Conservation (phyloP, 1,284 basidiomycete species). For the Heliocybe sulcata region DNA sequence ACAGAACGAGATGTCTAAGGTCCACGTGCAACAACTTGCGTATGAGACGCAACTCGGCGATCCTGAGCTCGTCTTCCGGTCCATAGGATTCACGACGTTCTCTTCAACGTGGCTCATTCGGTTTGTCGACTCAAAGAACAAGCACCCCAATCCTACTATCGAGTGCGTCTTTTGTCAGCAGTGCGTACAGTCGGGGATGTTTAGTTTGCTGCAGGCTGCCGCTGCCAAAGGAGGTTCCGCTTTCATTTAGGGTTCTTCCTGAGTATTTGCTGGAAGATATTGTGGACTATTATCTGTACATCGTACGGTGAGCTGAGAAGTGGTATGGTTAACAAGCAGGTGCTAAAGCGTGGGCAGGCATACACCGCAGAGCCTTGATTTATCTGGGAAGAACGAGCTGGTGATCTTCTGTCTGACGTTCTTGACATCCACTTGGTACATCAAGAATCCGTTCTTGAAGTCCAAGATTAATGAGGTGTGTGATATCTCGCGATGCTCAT, state of each 20-base stretch:
- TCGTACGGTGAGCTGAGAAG: conserved; percentile 55
- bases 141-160: conserved; percentile 67
- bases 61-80: conserved; percentile 76
- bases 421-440: conserved; percentile 91
- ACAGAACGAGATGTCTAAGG: conserved; percentile 62
- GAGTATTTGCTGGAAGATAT: conserved; percentile 96
- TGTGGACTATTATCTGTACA: conserved; percentile 83
- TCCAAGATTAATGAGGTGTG: conserved; percentile 93
- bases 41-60: conserved; percentile 86
- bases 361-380: conserved; percentile 74
- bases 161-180: conserved; percentile 37
- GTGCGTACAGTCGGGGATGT: conserved; percentile 1
- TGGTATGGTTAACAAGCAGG: conserved; percentile 3
- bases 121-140: conserved; percentile 79
- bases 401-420: conserved; percentile 89
- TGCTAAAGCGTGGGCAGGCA: conserved; percentile 34
- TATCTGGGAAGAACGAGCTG: conserved; percentile 83
- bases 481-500: neutral
- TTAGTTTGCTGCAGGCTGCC: conserved; percentile 59
- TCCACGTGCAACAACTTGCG: conserved; percentile 67
- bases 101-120: conserved; percentile 94
- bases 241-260: conserved; percentile 83
- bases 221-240: conserved; percentile 79
- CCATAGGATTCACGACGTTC: conserved; percentile 83
- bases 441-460: conserved; percentile 98